phyloP scores from a whole-genome alignment of 257 asterid species.

The Capsicum rhomboideum region DNA sequence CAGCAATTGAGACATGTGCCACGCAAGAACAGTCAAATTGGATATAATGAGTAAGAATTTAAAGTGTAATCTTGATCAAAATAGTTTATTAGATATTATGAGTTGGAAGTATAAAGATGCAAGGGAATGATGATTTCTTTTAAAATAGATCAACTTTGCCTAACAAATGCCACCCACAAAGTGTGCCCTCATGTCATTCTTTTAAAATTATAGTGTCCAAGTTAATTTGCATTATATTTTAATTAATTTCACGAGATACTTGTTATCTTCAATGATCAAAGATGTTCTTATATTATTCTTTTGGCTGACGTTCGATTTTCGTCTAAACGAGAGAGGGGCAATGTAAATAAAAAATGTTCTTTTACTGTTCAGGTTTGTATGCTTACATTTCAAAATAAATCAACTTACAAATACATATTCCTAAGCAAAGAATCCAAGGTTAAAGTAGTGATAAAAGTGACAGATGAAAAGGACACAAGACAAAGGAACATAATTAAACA shows the following conservation, averaged over 20 bases:
- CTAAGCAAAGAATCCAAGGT: neutral
- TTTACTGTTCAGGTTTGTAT: neutral
- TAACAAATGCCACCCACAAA: slow-evolving; percentile 16
- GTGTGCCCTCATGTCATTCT: neutral
- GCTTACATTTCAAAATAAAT: neutral
- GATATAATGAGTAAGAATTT: neutral
- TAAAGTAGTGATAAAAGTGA: neutral
- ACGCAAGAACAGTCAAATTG: neutral
- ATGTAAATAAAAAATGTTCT: neutral
- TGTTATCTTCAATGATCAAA: neutral
- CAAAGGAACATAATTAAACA: neutral
- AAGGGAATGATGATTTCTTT: slow-evolving; percentile 1
- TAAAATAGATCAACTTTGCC: slow-evolving; percentile 20
- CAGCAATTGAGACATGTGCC: neutral
- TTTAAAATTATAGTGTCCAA: fast-evolving
- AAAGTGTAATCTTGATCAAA: neutral
- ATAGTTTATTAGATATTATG: slow-evolving; percentile 7
- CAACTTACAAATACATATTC: neutral
- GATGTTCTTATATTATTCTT: neutral
- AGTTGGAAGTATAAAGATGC: slow-evolving; percentile 7
- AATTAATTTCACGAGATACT: neutral
- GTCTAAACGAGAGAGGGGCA: neutral
- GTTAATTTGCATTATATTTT: fast-evolving
- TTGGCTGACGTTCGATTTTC: neutral
- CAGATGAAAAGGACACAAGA: neutral